phyloP scores from a whole-genome alignment of 768 basidiomycete species.

The Mycena crocata region DNA sequence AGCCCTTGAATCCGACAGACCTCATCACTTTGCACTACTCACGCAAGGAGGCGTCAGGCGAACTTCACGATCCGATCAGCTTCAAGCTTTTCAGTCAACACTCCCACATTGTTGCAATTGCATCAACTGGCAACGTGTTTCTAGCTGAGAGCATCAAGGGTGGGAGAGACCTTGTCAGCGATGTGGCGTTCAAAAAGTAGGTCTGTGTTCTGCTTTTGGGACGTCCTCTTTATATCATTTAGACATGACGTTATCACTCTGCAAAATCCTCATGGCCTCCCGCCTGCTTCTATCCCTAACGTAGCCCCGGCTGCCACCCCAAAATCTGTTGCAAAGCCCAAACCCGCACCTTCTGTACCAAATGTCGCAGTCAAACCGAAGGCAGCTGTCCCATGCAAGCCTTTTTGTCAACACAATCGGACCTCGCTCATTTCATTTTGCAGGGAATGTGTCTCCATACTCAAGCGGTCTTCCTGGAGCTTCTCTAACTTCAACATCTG shows the following conservation, averaged over 20 bases:
- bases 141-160: slow-evolving; percentile 91
- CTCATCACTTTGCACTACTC: slow-evolving; percentile 86
- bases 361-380: slow-evolving; percentile 60
- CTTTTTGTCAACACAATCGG: not conserved
- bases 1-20: slow-evolving; percentile 74
- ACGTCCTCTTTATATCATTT: slow-evolving; percentile 13
- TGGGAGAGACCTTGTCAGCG: slow-evolving; percentile 87
- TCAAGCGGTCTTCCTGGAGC: slow-evolving; percentile 92
- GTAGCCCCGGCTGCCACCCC: slow-evolving; percentile 42
- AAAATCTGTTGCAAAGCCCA: slow-evolving; percentile 49
- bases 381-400: slow-evolving; percentile 74
- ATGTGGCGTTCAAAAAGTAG: slow-evolving; percentile 87
- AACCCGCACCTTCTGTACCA: slow-evolving; percentile 43
- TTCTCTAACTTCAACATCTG: slow-evolving; percentile 92
- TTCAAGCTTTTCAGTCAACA: slow-evolving; percentile 98
- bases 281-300: slow-evolving; percentile 61
- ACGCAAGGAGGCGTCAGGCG: slow-evolving; percentile 83
- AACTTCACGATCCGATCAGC: slow-evolving; percentile 95
- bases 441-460: slow-evolving; percentile 93
- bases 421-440: slow-evolving; percentile 2
- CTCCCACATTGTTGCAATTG: slow-evolving; percentile 93
- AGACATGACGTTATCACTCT: slow-evolving; percentile 94
- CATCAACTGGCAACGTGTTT: slow-evolving; percentile 93
- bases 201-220: slow-evolving; percentile 25
- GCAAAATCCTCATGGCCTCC: slow-evolving; percentile 89